phyloP scores from a whole-genome alignment of 257 asterid species.

The Henckelia pumila region DNA sequence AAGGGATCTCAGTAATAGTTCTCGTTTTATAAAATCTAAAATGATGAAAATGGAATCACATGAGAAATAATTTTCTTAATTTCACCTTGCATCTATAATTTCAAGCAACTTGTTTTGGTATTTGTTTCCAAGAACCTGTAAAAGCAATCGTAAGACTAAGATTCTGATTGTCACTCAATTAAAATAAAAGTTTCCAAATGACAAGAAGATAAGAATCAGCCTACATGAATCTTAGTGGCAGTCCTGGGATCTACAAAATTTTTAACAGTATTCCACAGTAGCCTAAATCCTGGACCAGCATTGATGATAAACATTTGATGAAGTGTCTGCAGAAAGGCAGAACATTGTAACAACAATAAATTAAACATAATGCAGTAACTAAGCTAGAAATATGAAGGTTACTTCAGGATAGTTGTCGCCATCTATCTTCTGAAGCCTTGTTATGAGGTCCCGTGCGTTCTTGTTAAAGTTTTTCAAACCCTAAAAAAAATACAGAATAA shows the following conservation, averaged over 20 bases:
- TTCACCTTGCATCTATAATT: slow-evolving; percentile 66
- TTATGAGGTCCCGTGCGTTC: slow-evolving; percentile 73
- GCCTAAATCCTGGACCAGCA: slow-evolving; percentile 81
- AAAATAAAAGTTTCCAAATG: slow-evolving; percentile 9
- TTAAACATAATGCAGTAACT: slow-evolving; percentile 17
- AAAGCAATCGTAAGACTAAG: slow-evolving; percentile 19
- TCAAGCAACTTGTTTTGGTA: slow-evolving; percentile 82
- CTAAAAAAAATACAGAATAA: slow-evolving; percentile 36
- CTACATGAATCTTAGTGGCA: slow-evolving; percentile 70
- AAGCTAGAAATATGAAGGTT: slow-evolving; percentile 29
- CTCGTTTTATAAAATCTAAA: slow-evolving; percentile 3
- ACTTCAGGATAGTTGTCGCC: slow-evolving; percentile 91
- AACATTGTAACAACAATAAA: slow-evolving; percentile 21
- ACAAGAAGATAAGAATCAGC: slow-evolving; percentile 27
- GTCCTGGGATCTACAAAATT: slow-evolving; percentile 70
- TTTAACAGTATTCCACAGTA: slow-evolving; percentile 69
- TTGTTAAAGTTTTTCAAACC: slow-evolving; percentile 70
- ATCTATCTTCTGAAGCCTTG: slow-evolving; percentile 80
- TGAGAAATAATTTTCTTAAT: slow-evolving; percentile 3
- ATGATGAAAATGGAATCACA: not conserved
- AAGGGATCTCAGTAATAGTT: not conserved
- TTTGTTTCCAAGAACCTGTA: slow-evolving; percentile 72
- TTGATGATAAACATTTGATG: slow-evolving; percentile 82
- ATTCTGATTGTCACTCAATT: slow-evolving; percentile 23
- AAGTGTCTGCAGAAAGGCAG: slow-evolving; percentile 57